Evolutionary conservation across 768 basidiomycete species (phyloP), one percentile per base, ranked within the genome.

Genomic region (Tulasnella sp.): DNA sequence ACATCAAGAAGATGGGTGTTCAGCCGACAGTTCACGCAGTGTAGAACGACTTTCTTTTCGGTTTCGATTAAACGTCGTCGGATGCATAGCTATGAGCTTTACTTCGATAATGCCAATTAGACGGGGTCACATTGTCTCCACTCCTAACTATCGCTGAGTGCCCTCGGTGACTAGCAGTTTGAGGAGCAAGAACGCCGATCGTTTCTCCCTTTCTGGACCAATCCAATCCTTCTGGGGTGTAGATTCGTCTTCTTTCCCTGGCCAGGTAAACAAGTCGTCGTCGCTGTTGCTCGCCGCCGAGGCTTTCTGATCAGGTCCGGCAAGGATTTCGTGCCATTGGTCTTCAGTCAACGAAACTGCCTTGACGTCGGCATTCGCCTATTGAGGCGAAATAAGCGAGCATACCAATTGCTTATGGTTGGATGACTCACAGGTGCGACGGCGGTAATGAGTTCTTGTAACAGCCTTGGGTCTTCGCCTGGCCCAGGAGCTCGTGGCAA

Each of bases 1-100:
- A 80, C 78, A 82, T 82, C 72, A 82, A 83, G 78, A 76, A 80
- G 71, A 39, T 76, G 64, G 36, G 37, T 37, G 38, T 78, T 25
- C 64, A 78, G 40, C 68, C 52, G 19, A 74, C 74, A 31, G 77
- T 45, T 39, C 40, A 34, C 31, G 75, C 75, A 2, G 75, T 40
- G 40, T 76, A 76, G 73, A 37, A 37, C 25, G 1, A 12, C 17
- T 31, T 8, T 45, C 31, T n/a, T 38, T 58, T 58, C 49, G 22
- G 29, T 74, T 38, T 19, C 29, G 25, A 14, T 42, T n/a, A 45
- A 15, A 31, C 38, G 1, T 64, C n/a, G 5, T 38, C n/a, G 29
- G 37, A 29, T 36, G 58, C 31, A 39, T 71, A 39, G 42, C n/a
- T 36, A 45, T 45, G 37, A 29, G 37, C 31, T 72, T 72, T 72